phyloP scores from a whole-genome alignment of 2,329 filamentous ascomycete genomes.

The Diplodia intermedia region DNA sequence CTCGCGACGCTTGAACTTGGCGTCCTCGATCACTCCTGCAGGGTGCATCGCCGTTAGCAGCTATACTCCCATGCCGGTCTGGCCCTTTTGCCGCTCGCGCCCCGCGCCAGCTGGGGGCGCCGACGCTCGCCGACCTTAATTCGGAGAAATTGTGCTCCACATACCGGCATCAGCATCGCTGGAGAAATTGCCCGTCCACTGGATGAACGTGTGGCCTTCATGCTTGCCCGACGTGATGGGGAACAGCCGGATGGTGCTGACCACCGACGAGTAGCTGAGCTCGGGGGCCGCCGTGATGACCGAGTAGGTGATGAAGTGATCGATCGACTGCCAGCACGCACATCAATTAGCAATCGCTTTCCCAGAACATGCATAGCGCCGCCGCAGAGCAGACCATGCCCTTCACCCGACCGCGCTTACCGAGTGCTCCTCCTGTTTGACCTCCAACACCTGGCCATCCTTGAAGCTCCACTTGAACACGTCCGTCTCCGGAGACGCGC shows the following conservation, averaged over 20 bases:
- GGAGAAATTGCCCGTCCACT: slow-evolving; percentile 74
- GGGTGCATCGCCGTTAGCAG: background rate
- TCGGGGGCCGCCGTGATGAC: slow-evolving; percentile 71
- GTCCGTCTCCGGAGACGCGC: slow-evolving; percentile 68
- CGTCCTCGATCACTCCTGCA: slow-evolving; percentile 73
- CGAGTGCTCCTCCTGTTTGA: slow-evolving; percentile 79
- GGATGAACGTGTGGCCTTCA: slow-evolving; percentile 70
- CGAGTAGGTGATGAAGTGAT: slow-evolving; percentile 78
- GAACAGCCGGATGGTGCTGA: slow-evolving; percentile 71
- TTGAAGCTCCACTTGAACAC: slow-evolving; percentile 74
- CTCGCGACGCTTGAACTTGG: slow-evolving; percentile 77
- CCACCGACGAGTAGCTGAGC: slow-evolving; percentile 69
- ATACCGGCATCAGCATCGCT: slow-evolving; percentile 73
- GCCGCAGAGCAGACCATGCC: background rate
- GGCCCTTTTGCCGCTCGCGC: background rate
- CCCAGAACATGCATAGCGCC: slow-evolving; percentile 15
- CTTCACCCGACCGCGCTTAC: slow-evolving; percentile 51
- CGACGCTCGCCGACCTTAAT: slow-evolving; percentile 3
- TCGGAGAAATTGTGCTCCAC: slow-evolving; percentile 39
- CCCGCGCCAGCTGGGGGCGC: slow-evolving; percentile 1
- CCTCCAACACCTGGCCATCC: slow-evolving; percentile 71
- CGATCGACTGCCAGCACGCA: slow-evolving; percentile 61
- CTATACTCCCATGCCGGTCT: slow-evolving; percentile 28
- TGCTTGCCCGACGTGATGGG: slow-evolving; percentile 70
- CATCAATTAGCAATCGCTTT: slow-evolving; percentile 19